A percentile compares a stretch with the other conserved stretches of the same genome.
Evolutionary conservation across 2,329 filamentous ascomycete species (phyloP).

Genomic region (Pseudopyrenochaeta lycopersici): DNA sequence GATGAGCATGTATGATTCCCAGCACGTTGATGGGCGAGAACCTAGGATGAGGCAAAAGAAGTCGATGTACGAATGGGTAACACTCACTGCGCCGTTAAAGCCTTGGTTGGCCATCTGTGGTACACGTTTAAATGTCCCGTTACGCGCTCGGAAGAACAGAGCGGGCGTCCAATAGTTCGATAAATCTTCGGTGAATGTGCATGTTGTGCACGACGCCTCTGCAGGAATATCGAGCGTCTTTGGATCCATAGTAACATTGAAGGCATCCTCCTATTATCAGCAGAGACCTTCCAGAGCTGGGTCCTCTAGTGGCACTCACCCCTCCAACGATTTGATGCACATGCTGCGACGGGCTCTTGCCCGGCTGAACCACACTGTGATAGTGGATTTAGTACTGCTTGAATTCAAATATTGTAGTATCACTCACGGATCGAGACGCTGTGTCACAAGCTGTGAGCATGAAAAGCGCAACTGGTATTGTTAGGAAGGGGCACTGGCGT

Average conservation of each 20-base stretch:
- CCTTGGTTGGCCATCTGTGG: constrained; percentile 17
- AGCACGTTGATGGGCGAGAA: neutral
- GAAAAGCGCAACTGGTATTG: neutral
- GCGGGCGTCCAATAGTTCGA: constrained; percentile 26
- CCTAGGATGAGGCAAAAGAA: neutral
- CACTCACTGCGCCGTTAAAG: constrained; percentile 4
- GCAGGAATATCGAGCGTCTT: constrained; percentile 14
- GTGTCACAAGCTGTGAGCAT: neutral
- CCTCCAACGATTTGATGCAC: neutral
- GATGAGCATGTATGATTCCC: neutral
- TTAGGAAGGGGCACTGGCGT: neutral
- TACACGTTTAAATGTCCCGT: constrained; percentile 20
- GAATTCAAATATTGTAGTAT: neutral
- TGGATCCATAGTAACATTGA: neutral
- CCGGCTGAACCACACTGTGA: neutral
- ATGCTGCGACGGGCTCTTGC: neutral
- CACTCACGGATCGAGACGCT: neutral
- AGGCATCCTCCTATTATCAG: neutral
- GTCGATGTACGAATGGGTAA: neutral
- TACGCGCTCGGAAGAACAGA: constrained; percentile 17
- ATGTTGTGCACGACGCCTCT: constrained; percentile 23
- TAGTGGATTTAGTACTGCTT: neutral
- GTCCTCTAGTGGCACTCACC: neutral
- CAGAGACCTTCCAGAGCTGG: too few species aligned
- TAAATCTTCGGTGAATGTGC: constrained; percentile 28